A percentile compares a stretch with the other conserved stretches of the same genome.
These are phyloP conservation scores for Chlamydomonas sp. DNA, from an alignment of 139 green algal genomes.

Conservation along the genomic window DNA sequence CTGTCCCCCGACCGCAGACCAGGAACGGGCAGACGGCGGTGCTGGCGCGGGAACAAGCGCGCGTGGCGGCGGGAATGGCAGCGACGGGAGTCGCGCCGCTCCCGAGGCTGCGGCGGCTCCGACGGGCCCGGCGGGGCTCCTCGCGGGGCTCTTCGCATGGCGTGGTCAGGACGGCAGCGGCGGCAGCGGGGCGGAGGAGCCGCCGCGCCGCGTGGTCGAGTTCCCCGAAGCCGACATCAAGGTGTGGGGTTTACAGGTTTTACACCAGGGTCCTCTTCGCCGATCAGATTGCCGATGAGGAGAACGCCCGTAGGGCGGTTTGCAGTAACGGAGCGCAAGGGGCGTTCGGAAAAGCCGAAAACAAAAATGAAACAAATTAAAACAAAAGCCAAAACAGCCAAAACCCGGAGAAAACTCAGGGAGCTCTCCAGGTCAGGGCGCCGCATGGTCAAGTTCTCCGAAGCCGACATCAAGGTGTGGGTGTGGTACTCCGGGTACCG, in stretches of 20 bases:
- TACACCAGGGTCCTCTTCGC: too few species aligned
- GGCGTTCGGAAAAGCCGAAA: too few species aligned
- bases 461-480: conserved; percentile 30
- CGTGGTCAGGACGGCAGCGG: background rate
- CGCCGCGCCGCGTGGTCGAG: conserved; percentile 15
- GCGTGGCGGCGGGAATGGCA: background rate
- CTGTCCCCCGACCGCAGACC: too few species aligned
- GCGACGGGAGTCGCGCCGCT: background rate
- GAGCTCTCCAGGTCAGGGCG: too few species aligned
- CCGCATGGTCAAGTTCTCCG: conserved; percentile 25
- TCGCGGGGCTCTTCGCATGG: background rate
- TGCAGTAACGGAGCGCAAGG: too few species aligned
- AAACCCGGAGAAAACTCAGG: too few species aligned
- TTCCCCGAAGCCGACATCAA: conserved; percentile 33
- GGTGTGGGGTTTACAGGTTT: too few species aligned
- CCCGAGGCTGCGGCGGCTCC: conserved; percentile 1
- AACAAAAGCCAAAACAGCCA: too few species aligned
- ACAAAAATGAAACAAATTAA: too few species aligned
- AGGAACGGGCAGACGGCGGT: background rate
- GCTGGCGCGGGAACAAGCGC: background rate
- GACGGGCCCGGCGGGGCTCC: background rate
- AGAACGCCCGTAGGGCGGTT: too few species aligned
- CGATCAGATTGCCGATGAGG: too few species aligned
- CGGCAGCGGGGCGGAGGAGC: background rate
- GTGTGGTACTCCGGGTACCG: too few species aligned